These are phyloP conservation scores for Candida pseudoglaebosa DNA, from an alignment of 805 yeast species.

Conservation along the genomic window DNA sequence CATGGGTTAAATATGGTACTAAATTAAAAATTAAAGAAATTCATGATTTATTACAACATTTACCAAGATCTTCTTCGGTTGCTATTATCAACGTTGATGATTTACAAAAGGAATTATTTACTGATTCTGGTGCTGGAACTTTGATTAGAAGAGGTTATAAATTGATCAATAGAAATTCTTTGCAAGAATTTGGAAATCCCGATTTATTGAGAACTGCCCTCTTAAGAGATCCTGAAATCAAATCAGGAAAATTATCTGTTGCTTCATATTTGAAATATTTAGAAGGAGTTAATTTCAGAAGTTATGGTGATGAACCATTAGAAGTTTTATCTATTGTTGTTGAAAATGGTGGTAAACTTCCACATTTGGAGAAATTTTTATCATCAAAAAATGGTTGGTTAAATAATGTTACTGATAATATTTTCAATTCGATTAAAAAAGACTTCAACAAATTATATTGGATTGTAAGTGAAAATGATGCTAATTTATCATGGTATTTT, in stretches of 20 bases:
- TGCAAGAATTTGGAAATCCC: constrained; percentile 67
- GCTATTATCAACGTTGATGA: constrained; percentile 95
- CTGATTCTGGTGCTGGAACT: constrained; percentile 99
- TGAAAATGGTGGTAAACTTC: constrained; percentile 44
- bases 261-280: constrained; percentile 77
- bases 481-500: constrained; percentile 89
- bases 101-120: constrained; percentile 93
- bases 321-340: constrained; percentile 89
- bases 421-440: constrained; percentile 74
- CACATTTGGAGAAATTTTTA: constrained; percentile 78
- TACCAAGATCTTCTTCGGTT: constrained; percentile 96
- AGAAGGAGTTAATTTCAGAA: constrained; percentile 58
- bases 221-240: constrained; percentile 70
- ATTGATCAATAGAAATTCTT: constrained; percentile 64
- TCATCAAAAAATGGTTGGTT: constrained; percentile 94
- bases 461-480: constrained; percentile 87
- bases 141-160: constrained; percentile 96
- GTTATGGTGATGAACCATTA: constrained; percentile 93
- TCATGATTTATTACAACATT: constrained; percentile 85
- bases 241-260: constrained; percentile 65
- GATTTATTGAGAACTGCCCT: constrained; percentile 75
- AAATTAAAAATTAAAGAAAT: constrained; percentile 95
- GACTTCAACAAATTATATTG: constrained; percentile 77
- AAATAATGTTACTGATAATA: constrained; percentile 93
- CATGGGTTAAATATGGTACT: constrained; percentile 99